These are phyloP conservation scores for Scutellaria galericulata DNA, from an alignment of 257 asterid species.

Conservation along the genomic window DNA sequence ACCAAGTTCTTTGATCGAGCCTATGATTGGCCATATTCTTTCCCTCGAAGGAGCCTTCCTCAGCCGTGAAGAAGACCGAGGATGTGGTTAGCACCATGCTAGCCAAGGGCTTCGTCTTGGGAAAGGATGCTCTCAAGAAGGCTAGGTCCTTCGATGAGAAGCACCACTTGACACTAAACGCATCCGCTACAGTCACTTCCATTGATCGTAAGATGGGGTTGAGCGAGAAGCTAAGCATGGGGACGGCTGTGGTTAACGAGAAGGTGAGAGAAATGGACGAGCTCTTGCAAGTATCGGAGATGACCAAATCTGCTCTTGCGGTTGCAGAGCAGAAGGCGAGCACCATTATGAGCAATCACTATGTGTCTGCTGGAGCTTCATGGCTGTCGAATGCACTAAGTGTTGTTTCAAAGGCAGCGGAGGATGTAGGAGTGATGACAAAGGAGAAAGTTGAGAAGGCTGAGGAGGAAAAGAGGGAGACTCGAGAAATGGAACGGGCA, in stretches of 20 bases:
- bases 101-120: conserved; percentile 62
- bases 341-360: conserved; percentile 50
- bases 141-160: conserved; percentile 60
- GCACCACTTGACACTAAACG: conserved; percentile 53
- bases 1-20: background rate
- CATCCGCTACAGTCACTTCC: conserved; percentile 59
- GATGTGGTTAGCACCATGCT: conserved; percentile 66
- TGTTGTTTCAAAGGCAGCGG: conserved; percentile 56
- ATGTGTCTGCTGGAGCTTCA: conserved; percentile 53
- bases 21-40: background rate
- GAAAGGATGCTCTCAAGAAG: conserved; percentile 60
- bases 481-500: conserved; percentile 32
- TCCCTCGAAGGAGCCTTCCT: conserved; percentile 34
- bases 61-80: conserved; percentile 50
- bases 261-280: conserved; percentile 55
- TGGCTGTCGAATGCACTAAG: conserved; percentile 55
- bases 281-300: conserved; percentile 50
- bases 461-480: conserved; percentile 46
- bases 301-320: conserved; percentile 48
- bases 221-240: conserved; percentile 53
- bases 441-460: conserved; percentile 56
- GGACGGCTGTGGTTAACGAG: conserved; percentile 52
- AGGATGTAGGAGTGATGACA: conserved; percentile 52
- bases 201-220: conserved; percentile 55
- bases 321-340: conserved; percentile 57